These are phyloP conservation scores for Rosa chinensis DNA, from an alignment of 306 rosid species.

Conservation along the genomic window DNA sequence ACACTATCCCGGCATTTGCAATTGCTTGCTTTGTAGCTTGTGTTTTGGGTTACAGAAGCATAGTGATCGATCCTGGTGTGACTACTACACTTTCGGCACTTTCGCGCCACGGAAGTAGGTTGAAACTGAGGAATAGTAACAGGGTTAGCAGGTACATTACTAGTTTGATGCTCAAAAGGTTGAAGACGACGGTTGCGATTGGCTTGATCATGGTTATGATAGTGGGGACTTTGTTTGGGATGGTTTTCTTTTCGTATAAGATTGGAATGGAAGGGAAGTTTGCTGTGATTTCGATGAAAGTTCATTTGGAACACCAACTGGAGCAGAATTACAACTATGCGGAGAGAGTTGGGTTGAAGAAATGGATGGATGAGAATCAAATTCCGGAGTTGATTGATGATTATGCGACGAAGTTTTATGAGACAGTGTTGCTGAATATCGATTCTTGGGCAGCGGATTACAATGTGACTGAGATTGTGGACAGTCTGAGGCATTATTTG, in stretches of 20 bases:
- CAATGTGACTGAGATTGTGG: slow-evolving; percentile 38
- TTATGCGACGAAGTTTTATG: slow-evolving; percentile 24
- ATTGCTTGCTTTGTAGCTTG: slow-evolving; percentile 9
- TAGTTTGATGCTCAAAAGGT: slow-evolving; percentile 24
- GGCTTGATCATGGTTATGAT: slow-evolving; percentile 40
- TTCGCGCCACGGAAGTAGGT: slow-evolving; percentile 1
- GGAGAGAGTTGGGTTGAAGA: slow-evolving; percentile 34
- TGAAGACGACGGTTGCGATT: slow-evolving; percentile 40
- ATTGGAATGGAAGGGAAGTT: slow-evolving; percentile 38
- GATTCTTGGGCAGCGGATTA: slow-evolving; percentile 37
- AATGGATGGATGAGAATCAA: slow-evolving; percentile 34
- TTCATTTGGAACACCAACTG: slow-evolving; percentile 22
- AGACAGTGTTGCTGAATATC: slow-evolving; percentile 25
- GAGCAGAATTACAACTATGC: slow-evolving; percentile 37
- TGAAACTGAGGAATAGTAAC: slow-evolving; percentile 5
- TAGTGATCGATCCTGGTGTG: slow-evolving; percentile 3
- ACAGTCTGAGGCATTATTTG: slow-evolving; percentile 24
- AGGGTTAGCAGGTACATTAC: slow-evolving; percentile 22
- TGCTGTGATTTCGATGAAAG: slow-evolving; percentile 33
- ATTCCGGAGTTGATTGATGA: slow-evolving; percentile 26
- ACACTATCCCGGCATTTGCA: background rate
- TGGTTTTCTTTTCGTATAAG: slow-evolving; percentile 42
- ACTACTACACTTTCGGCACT: slow-evolving; percentile 11
- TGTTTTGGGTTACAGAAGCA: slow-evolving; percentile 1
- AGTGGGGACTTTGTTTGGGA: slow-evolving; percentile 25